Evolutionary conservation across 2,329 filamentous ascomycete species (phyloP).

Genomic region (Neobulgaria alba): DNA sequence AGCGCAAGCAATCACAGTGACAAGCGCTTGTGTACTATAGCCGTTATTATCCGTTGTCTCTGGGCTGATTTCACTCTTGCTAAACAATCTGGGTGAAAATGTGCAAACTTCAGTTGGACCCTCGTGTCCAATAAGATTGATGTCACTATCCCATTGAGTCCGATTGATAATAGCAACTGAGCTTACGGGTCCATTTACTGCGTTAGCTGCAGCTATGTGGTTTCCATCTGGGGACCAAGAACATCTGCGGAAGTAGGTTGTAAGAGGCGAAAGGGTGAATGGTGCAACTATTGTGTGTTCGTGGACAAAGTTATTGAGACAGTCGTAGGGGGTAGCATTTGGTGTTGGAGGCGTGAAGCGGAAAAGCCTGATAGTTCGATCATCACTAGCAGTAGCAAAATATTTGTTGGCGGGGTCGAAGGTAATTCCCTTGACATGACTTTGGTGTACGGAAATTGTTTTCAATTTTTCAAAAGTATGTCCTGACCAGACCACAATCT

Average conservation of each 20-base stretch:
- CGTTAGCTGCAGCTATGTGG: constrained; percentile 93
- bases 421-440: constrained; percentile 96
- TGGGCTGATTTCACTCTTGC: constrained; percentile 50
- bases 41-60: constrained; percentile 43
- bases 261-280: constrained; percentile 85
- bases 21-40: constrained; percentile 42
- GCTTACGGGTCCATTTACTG: constrained; percentile 93
- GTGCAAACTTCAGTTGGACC: constrained; percentile 95
- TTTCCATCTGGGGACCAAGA: constrained; percentile 98
- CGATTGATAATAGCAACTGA: constrained; percentile 94
- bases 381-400: constrained; percentile 95
- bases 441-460: constrained; percentile 85
- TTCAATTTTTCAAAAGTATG: constrained; percentile 98
- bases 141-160: constrained; percentile 88
- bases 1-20: constrained; percentile 93
- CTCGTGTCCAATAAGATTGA: constrained; percentile 95
- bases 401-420: constrained; percentile 99
- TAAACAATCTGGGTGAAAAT: constrained; percentile 88
- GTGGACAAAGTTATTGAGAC: constrained; percentile 91
- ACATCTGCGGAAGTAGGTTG: constrained; percentile 91
- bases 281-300: constrained; percentile 85
- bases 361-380: constrained; percentile 93
- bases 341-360: constrained; percentile 85
- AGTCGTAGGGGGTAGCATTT: constrained; percentile 89
- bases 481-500: constrained; percentile 96